phyloP scores from a whole-genome alignment of 345 rosid species.

The Arabidopsis suecica region DNA sequence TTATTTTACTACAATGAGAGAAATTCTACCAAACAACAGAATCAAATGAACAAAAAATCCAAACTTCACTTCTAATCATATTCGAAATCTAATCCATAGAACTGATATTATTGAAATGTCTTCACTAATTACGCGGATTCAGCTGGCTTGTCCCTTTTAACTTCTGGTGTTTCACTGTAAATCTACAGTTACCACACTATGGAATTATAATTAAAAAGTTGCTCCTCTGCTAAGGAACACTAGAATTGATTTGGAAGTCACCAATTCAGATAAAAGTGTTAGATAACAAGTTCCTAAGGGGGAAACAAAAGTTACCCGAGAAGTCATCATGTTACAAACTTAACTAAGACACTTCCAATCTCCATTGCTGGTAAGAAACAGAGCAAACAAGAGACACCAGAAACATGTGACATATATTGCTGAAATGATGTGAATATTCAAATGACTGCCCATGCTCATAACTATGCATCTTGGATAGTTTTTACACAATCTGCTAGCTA shows the following conservation, averaged over 20 bases:
- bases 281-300: constrained; percentile 21
- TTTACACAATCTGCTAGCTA: constrained; percentile 29
- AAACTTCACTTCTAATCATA: not conserved
- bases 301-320: not conserved
- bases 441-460: not conserved
- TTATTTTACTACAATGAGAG: not conserved
- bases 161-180: constrained; percentile 47
- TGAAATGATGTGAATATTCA: not conserved
- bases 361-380: constrained; percentile 10
- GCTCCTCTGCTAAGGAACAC: constrained; percentile 68
- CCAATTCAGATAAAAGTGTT: constrained; percentile 16
- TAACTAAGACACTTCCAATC: constrained; percentile 1
- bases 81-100: not conserved
- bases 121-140: constrained; percentile 39
- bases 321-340: constrained; percentile 47
- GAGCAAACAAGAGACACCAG: constrained; percentile 6
- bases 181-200: constrained; percentile 30
- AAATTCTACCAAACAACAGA: not conserved
- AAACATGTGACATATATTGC: constrained; percentile 2
- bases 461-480: not conserved
- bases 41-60: not conserved
- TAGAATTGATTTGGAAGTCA: constrained; percentile 44
- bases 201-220: constrained; percentile 32
- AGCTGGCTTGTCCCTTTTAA: constrained; percentile 65
- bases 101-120: constrained; percentile 4